Percentiles rank a stretch among this genome's conserved stretches.
Evolutionary conservation across 1,284 basidiomycete genomes (phyloP).

Genomic region (Malassezia cuniculi): DNA sequence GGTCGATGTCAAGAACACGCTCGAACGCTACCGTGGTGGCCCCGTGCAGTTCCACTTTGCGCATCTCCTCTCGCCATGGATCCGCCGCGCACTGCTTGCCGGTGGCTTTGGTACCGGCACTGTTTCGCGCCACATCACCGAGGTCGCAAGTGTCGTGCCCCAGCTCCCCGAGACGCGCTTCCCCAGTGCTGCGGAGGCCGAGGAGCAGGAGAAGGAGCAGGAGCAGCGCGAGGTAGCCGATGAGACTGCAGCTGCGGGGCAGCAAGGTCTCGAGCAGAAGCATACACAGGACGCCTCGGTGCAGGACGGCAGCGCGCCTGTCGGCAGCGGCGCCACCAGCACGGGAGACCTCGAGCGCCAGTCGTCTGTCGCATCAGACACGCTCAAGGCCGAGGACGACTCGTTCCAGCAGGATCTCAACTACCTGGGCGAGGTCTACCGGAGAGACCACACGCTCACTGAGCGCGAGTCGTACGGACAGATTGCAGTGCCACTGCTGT

Average conservation of each 20-base stretch:
- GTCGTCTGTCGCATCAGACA: no score
- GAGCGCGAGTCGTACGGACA: slow-evolving; percentile 4
- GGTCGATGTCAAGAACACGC: slow-evolving; percentile 70
- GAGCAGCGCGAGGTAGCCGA: slow-evolving; percentile 16
- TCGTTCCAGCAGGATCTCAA: neutral
- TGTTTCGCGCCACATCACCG: slow-evolving; percentile 11
- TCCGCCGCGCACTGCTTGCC: slow-evolving; percentile 50
- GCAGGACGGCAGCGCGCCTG: no score
- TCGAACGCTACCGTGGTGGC: slow-evolving; percentile 73
- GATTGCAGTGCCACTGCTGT: slow-evolving; percentile 44
- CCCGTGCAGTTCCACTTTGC: slow-evolving; percentile 78
- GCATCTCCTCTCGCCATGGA: slow-evolving; percentile 81
- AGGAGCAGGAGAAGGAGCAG: no score
- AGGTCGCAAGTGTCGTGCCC: slow-evolving; percentile 53
- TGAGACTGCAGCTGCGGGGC: no score
- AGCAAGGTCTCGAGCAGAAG: no score
- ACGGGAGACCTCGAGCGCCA: no score
- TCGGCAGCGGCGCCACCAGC: no score
- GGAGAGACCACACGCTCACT: neutral
- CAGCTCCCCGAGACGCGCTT: slow-evolving; percentile 49
- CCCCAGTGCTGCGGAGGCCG: no score
- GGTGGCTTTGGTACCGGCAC: slow-evolving; percentile 28
- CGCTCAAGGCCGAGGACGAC: no score
- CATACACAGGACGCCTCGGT: no score
- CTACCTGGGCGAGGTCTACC: slow-evolving; percentile 7